Evolutionary conservation across 441 rosid genomes (phyloP).

Genomic region (Pelargonium exstipulatum): DNA sequence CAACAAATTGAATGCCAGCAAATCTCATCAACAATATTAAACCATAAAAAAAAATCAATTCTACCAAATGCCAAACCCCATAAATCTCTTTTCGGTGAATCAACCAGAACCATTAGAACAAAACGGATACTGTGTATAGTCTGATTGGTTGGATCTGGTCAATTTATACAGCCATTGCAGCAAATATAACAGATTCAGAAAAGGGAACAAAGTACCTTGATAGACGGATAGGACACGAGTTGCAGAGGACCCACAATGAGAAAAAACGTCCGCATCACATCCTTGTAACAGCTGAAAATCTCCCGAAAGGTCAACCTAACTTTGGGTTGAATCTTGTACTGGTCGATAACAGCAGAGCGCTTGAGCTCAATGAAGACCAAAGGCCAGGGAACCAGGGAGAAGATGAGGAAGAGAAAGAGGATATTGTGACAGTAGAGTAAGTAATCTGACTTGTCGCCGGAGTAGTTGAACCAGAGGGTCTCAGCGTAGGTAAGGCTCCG

Average conservation of each 20-base stretch:
- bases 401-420: constrained; percentile 57
- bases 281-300: constrained; percentile 62
- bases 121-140: too few relatives aligned
- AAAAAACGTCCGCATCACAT: constrained; percentile 72
- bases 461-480: constrained; percentile 77
- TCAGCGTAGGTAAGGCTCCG: constrained; percentile 65
- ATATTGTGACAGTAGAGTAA: constrained; percentile 76
- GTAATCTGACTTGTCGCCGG: constrained; percentile 73
- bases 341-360: constrained; percentile 46
- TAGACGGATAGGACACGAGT: constrained; percentile 67
- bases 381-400: constrained; percentile 71
- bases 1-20: neutral
- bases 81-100: neutral
- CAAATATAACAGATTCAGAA: too few relatives aligned
- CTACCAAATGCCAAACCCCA: neutral
- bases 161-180: too few relatives aligned
- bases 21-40: too few relatives aligned
- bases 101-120: too few relatives aligned
- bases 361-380: constrained; percentile 41
- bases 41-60: too few relatives aligned
- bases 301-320: constrained; percentile 54
- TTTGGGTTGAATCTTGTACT: constrained; percentile 86
- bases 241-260: constrained; percentile 78
- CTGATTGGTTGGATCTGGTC: too few relatives aligned
- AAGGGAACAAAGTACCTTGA: constrained; percentile 40